Conservation (phyloP, 177 flowering plant species). For the Vitis hybrid region DNA sequence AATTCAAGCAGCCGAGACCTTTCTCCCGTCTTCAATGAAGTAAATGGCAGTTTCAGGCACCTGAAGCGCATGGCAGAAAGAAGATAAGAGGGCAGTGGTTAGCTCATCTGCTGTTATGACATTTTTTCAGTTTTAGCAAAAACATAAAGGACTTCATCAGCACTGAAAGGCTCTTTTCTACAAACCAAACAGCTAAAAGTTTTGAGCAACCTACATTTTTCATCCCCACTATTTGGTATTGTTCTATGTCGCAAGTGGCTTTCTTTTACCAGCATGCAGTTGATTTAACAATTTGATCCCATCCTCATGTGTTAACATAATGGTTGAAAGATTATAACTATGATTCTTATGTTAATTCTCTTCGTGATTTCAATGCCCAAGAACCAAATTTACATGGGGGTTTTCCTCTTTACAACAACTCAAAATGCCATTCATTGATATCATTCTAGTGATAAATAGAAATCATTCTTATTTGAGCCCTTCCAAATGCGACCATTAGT, state of each 20-base stretch:
- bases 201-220: too few species aligned
- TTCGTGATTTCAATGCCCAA: not conserved
- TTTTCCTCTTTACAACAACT: too few species aligned
- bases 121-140: not conserved
- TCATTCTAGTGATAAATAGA: not conserved
- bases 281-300: not conserved
- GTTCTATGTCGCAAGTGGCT: not conserved
- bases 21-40: conserved; percentile 33
- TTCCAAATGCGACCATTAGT: not conserved
- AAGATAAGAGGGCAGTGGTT: not conserved
- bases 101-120: not conserved
- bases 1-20: conserved; percentile 28
- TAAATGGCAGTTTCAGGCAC: conserved; percentile 29
- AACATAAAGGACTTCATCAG: not conserved
- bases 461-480: not conserved
- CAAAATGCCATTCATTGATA: not conserved
- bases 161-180: too few species aligned
- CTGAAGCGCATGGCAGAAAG: conserved; percentile 3
- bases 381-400: not conserved
- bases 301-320: not conserved
- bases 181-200: not conserved
- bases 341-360: not conserved
- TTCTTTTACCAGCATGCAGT: not conserved
- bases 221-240: not conserved
- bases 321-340: not conserved